Conservation (phyloP, 176 grass and related monocot species). For the Lolium multiflorum region DNA sequence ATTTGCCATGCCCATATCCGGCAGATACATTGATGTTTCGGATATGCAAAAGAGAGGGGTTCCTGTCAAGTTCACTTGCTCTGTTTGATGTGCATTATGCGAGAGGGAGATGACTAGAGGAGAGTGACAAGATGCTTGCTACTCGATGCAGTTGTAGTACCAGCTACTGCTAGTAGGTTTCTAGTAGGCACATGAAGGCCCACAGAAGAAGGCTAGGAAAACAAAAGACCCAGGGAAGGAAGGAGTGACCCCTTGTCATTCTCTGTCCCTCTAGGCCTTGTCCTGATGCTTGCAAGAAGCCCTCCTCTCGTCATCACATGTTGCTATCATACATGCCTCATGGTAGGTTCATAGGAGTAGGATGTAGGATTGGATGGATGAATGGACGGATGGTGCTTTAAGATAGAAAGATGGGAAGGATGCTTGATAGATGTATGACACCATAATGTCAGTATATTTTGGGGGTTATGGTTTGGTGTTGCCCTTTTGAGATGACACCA, state of each 20-base stretch:
- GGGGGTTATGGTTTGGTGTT: constrained; percentile 20
- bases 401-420: constrained; percentile 57
- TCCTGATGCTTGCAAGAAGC: constrained; percentile 47
- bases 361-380: constrained; percentile 45
- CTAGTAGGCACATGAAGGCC: constrained; percentile 61
- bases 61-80: constrained; percentile 21
- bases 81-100: constrained; percentile 46
- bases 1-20: constrained; percentile 10
- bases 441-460: constrained; percentile 29
- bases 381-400: constrained; percentile 46
- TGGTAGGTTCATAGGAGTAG: constrained; percentile 44
- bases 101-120: background rate
- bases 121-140: constrained; percentile 46
- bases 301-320: constrained; percentile 23
- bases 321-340: constrained; percentile 33
- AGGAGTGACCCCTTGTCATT: constrained; percentile 90
- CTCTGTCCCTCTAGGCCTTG: constrained; percentile 60
- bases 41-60: constrained; percentile 35
- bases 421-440: constrained; percentile 64
- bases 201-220: constrained; percentile 48
- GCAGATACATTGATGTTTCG: constrained; percentile 34
- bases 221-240: constrained; percentile 55
- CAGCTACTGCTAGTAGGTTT: constrained; percentile 9
- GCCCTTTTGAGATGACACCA: constrained; percentile 58
- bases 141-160: constrained; percentile 37